These are phyloP conservation scores for Teunomyces stri DNA, from an alignment of 805 yeast genomes.

Conservation along the genomic window DNA sequence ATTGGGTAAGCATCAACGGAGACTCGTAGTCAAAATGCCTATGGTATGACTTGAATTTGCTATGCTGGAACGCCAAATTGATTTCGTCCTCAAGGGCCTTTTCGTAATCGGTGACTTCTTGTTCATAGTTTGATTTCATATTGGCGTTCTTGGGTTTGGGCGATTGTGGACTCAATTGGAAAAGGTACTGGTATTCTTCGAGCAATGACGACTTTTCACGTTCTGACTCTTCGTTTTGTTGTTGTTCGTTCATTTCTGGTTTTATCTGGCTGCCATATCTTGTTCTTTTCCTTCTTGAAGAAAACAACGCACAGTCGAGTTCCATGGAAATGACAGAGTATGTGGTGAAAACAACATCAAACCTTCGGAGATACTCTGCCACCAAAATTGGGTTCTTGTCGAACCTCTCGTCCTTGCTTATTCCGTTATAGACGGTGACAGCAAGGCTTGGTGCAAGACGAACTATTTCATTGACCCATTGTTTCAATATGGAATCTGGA, in stretches of 20 bases:
- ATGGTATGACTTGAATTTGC: slow-evolving; percentile 20
- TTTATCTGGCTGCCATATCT: slow-evolving; percentile 34
- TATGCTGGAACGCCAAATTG: slow-evolving; percentile 27
- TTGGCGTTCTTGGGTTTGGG: slow-evolving; percentile 30
- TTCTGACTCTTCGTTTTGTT: slow-evolving; percentile 9
- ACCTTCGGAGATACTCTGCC: slow-evolving; percentile 53
- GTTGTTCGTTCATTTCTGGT: slow-evolving; percentile 10
- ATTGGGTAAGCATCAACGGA: slow-evolving; percentile 77
- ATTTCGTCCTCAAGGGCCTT: slow-evolving; percentile 33
- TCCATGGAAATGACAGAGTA: slow-evolving; percentile 72
- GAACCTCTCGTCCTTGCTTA: slow-evolving; percentile 24
- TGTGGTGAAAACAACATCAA: slow-evolving; percentile 80
- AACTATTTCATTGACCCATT: slow-evolving; percentile 79
- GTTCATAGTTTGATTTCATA: slow-evolving; percentile 15
- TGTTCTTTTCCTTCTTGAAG: slow-evolving; percentile 53
- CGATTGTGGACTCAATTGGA: slow-evolving; percentile 23
- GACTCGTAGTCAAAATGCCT: slow-evolving; percentile 58
- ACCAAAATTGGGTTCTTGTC: slow-evolving; percentile 37
- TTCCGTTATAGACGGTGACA: slow-evolving; percentile 65
- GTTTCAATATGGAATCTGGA: slow-evolving; percentile 79
- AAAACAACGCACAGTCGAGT: slow-evolving; percentile 73
- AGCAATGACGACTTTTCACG: neutral
- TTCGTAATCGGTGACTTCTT: slow-evolving; percentile 30
- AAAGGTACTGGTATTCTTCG: slow-evolving; percentile 20
- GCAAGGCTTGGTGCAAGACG: slow-evolving; percentile 57